phyloP scores from a whole-genome alignment of 768 basidiomycete species.

The Suillus americanus region DNA sequence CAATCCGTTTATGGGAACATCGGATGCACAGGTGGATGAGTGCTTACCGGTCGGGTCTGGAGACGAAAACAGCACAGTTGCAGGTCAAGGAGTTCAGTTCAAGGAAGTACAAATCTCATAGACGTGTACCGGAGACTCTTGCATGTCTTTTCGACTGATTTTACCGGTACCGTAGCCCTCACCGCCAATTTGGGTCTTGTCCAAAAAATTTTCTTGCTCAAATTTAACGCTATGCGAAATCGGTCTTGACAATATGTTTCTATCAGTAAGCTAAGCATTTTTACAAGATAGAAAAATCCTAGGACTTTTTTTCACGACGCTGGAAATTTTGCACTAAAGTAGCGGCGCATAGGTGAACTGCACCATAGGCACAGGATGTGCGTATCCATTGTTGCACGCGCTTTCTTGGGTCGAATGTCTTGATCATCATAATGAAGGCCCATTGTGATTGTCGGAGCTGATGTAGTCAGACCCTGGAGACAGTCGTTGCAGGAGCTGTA shows the following conservation, averaged over 20 bases:
- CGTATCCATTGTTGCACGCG: too few species aligned
- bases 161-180: neutral
- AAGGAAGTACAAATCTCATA: slow-evolving; percentile 14
- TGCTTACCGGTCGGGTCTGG: slow-evolving; percentile 14
- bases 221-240: slow-evolving; percentile 14
- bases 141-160: slow-evolving; percentile 7
- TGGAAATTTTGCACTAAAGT: slow-evolving; percentile 12
- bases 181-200: slow-evolving; percentile 9
- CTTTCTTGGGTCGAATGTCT: too few species aligned
- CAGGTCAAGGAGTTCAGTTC: slow-evolving; percentile 15
- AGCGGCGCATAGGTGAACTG: slow-evolving; percentile 12
- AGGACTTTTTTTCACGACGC: neutral
- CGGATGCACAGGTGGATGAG: slow-evolving; percentile 16
- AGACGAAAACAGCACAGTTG: slow-evolving; percentile 13
- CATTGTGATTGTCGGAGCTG: too few species aligned
- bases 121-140: slow-evolving; percentile 3
- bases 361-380: too few species aligned
- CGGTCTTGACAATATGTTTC: slow-evolving; percentile 13
- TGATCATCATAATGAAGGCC: too few species aligned
- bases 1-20: slow-evolving; percentile 16
- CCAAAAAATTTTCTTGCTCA: slow-evolving; percentile 11
- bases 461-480: too few species aligned
- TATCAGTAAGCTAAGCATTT: slow-evolving; percentile 13
- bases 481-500: too few species aligned
- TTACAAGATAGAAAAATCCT: slow-evolving; percentile 9